Conservation (phyloP, 345 rosid species). For the Balakata baccata region DNA sequence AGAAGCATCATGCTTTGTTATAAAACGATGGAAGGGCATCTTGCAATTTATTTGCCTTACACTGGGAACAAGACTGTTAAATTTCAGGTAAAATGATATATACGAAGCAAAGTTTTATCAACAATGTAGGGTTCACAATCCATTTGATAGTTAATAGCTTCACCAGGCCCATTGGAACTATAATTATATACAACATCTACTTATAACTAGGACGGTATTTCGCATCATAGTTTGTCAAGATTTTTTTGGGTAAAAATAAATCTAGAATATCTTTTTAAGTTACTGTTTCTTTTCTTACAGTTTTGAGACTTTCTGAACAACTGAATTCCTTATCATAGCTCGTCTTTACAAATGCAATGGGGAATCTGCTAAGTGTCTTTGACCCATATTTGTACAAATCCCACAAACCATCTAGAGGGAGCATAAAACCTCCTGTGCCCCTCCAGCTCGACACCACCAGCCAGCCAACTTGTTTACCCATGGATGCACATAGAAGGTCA, state of each 20-base stretch:
- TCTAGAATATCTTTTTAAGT: no score
- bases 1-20: not conserved
- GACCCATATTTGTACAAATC: not conserved
- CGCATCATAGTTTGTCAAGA: no score
- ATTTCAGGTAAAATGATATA: no score
- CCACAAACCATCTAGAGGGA: not conserved
- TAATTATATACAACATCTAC: no score
- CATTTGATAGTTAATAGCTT: no score
- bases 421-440: not conserved
- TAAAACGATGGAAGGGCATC: not conserved
- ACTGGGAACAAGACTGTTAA: not conserved
- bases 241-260: no score
- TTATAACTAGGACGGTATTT: no score
- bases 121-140: no score
- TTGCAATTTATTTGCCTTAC: not conserved
- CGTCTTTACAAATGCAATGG: not conserved
- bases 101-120: no score
- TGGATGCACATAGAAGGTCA: no score
- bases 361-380: not conserved
- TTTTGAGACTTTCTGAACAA: not conserved
- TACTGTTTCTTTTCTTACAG: not conserved
- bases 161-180: no score
- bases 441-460: not conserved
- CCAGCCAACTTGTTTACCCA: not conserved
- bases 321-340: not conserved